Evolutionary conservation across 768 basidiomycete species (phyloP).

Genomic region (Chiua virens): DNA sequence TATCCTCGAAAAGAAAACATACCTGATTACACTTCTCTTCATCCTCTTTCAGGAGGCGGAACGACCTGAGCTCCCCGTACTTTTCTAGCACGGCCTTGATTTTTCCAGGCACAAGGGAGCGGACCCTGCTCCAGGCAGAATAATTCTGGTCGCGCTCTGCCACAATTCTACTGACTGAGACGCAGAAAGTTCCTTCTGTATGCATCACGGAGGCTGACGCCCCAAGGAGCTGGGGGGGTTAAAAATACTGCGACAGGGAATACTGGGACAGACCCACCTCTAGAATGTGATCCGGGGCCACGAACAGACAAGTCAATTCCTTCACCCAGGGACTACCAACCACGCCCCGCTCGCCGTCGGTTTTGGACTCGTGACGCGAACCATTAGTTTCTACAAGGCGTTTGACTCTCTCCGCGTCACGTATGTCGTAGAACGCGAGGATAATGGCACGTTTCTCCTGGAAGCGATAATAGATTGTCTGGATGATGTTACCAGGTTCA

Average conservation of each 20-base stretch:
- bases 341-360: slow-evolving; percentile 5
- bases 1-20: slow-evolving; percentile 11
- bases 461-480: slow-evolving; percentile 56
- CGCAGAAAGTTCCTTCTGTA: slow-evolving; percentile 51
- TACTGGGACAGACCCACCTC: slow-evolving; percentile 35
- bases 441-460: slow-evolving; percentile 52
- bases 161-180: slow-evolving; percentile 39
- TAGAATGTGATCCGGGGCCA: slow-evolving; percentile 45
- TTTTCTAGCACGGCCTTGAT: slow-evolving; percentile 30
- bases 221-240: slow-evolving; percentile 49
- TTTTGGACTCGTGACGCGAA: slow-evolving; percentile 1
- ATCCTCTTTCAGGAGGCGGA: slow-evolving; percentile 26
- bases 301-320: slow-evolving; percentile 43
- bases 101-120: slow-evolving; percentile 28
- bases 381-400: slow-evolving; percentile 34
- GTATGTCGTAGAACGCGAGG: slow-evolving; percentile 61
- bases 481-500: slow-evolving; percentile 37
- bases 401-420: slow-evolving; percentile 51
- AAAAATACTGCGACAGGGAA: slow-evolving; percentile 4
- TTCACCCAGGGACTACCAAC: slow-evolving; percentile 16
- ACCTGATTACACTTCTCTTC: slow-evolving; percentile 28
- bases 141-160: slow-evolving; percentile 20
- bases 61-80: slow-evolving; percentile 33
- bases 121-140: slow-evolving; percentile 24
- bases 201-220: slow-evolving; percentile 48